Evolutionary conservation across 1,139 yeast species (phyloP), one percentile per base, ranked within the genome.

Genomic region (Lodderomyces beijingensis): DNA sequence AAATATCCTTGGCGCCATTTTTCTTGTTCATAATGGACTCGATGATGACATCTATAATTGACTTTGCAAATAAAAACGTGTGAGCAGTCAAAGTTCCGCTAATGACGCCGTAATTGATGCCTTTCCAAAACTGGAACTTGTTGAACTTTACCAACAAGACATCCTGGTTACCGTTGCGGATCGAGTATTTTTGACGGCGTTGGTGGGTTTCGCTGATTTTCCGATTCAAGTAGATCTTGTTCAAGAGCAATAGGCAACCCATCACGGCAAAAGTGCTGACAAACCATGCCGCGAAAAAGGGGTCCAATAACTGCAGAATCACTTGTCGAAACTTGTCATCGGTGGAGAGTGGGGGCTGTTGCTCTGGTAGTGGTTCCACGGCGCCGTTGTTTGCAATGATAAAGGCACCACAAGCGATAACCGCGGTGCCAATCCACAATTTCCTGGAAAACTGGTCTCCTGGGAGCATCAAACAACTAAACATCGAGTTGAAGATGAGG

Each of bases 41-140:
- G 2, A 77, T 51, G 4, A 81, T 55, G 13, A 83, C 75, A 47
- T 86, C 95, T 11, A 87, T 83, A 0, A 86, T 72, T 1, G 89
- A 77, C 54, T 88, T 88, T 18, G 96, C 95, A 60, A 86, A 73
- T 33, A 88, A 65, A 36, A 88, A 70, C 1, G 95, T 84, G 51
- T 86, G 95, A 0, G 95, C 95, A 0, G 95, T 83, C 32, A 87
- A 62, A 0, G 82, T 74, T 2, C 96, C 96, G 29, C 89, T 79
- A 2, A 80, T 63, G 11, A 79, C 53, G 2, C 95, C 95, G 50
- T 69, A 83, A 19, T 74, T 57, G 8, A 75, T 57, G 2, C 89
- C 95, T 48, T 68, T 59, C 13, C 48, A 38, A 38, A 65, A 62
- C 25, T 53, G 55, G 27, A 47, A 47, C 30, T 46, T 49, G 25